A percentile compares a stretch with the other conserved stretches of the same genome.
phyloP scores from a whole-genome alignment of 148 eudicot genomes.

The Vaccinium macrocarpon region DNA sequence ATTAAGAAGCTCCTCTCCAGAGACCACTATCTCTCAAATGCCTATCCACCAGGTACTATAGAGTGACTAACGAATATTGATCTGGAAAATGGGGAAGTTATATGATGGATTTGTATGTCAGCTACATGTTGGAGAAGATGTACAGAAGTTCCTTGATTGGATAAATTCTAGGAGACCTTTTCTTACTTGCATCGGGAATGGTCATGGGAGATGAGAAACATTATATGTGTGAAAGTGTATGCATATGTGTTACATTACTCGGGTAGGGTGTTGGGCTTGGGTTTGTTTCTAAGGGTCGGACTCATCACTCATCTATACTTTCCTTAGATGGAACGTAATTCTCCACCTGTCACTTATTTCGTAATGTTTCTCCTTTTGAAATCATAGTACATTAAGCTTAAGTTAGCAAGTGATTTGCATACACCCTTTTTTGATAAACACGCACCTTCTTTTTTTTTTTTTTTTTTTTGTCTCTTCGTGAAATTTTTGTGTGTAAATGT shows the following conservation, averaged over 20 bases:
- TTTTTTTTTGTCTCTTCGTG: too few relatives aligned
- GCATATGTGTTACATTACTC: too few relatives aligned
- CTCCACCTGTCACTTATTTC: background rate
- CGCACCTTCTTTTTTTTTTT: too few relatives aligned
- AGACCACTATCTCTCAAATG: conserved; percentile 65
- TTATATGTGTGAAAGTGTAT: background rate
- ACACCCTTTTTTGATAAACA: too few relatives aligned
- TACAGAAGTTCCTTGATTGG: background rate
- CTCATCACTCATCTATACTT: background rate
- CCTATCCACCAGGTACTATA: conserved; percentile 83
- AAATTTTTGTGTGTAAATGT: too few relatives aligned
- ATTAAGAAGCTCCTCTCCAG: conserved; percentile 73
- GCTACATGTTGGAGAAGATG: background rate
- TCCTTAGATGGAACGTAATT: background rate
- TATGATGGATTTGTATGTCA: too few relatives aligned
- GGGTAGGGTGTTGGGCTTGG: too few relatives aligned
- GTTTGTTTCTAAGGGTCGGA: too few relatives aligned
- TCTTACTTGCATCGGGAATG: background rate
- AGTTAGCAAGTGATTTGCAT: too few relatives aligned
- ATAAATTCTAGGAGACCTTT: background rate
- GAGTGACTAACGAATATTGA: too few relatives aligned
- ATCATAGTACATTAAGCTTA: background rate
- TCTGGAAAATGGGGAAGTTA: too few relatives aligned
- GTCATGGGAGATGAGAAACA: background rate
- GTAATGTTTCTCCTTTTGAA: background rate